Evolutionary conservation across 306 rosid genomes (phyloP).

Genomic region (Prosopis cineraria): DNA sequence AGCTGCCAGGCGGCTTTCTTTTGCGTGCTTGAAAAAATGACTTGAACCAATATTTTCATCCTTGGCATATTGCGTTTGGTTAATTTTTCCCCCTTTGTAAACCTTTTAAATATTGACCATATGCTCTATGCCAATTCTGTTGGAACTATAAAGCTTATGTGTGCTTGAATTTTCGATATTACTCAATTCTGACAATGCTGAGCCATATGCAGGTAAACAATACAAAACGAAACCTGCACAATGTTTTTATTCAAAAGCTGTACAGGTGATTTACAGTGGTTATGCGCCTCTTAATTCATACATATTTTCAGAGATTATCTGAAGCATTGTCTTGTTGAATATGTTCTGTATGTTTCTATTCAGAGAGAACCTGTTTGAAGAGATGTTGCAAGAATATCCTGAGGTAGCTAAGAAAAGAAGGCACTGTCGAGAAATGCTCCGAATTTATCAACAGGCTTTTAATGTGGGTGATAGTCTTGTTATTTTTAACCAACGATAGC

Average conservation of each 20-base stretch:
- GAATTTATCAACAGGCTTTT: constrained; percentile 82
- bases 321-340: constrained; percentile 15
- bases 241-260: constrained; percentile 83
- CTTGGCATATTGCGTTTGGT: background rate
- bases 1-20: background rate
- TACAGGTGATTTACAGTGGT: constrained; percentile 59
- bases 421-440: constrained; percentile 74
- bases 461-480: constrained; percentile 49
- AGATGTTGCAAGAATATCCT: constrained; percentile 85
- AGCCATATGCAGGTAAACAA: constrained; percentile 67
- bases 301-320: background rate
- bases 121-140: background rate
- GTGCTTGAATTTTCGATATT: constrained; percentile 22
- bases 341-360: constrained; percentile 23
- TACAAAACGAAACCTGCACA: constrained; percentile 83
- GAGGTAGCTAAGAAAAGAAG: constrained; percentile 83
- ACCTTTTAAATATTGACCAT: background rate
- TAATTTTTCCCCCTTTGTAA: background rate
- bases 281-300: constrained; percentile 13
- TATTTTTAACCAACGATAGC: background rate
- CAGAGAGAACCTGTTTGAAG: constrained; percentile 89
- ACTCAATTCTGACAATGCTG: background rate
- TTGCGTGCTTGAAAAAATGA: background rate
- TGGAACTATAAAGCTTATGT: background rate
- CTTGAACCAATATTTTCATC: background rate